These are phyloP conservation scores for Phyllosticta citribraziliensis DNA, from an alignment of 2,329 filamentous ascomycete genomes.

Conservation along the genomic window DNA sequence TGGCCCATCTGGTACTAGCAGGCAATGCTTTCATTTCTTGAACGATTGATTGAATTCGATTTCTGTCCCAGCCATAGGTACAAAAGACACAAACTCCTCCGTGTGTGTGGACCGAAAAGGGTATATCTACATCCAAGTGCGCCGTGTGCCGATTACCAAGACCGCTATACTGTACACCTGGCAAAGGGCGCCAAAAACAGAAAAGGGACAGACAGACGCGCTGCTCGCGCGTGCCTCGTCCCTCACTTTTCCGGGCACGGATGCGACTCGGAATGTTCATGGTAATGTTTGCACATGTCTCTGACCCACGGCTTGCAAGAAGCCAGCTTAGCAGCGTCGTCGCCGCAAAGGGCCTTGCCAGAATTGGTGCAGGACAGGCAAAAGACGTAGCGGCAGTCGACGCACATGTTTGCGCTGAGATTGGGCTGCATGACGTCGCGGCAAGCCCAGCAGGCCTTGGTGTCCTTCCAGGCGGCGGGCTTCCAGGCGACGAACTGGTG, in stretches of 20 bases:
- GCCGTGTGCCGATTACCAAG: background rate
- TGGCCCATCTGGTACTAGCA: too few species aligned
- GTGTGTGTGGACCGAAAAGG: background rate
- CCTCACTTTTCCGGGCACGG: conserved; percentile 17
- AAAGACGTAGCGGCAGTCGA: conserved; percentile 32
- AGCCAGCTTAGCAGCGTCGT: conserved; percentile 17
- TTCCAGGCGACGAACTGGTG: conserved; percentile 31
- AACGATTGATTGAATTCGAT: background rate
- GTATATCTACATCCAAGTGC: background rate
- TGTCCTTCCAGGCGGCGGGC: conserved; percentile 24
- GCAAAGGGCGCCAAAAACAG: background rate
- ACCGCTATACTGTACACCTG: background rate
- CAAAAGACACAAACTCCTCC: background rate
- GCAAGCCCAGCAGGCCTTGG: conserved; percentile 30
- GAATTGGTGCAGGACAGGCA: conserved; percentile 30
- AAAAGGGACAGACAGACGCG: background rate
- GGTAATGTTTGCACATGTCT: conserved; percentile 25
- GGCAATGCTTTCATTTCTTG: background rate
- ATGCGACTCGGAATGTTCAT: conserved; percentile 29
- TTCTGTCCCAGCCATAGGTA: background rate
- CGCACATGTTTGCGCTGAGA: conserved; percentile 29
- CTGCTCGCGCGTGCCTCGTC: background rate
- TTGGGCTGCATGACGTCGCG: conserved; percentile 30
- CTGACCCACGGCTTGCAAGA: conserved; percentile 29
- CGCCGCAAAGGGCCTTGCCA: conserved; percentile 16